A percentile compares a stretch with the other conserved stretches of the same genome.
Conservation (phyloP, 305 asterid genomes). For the Rubia balearica region DNA sequence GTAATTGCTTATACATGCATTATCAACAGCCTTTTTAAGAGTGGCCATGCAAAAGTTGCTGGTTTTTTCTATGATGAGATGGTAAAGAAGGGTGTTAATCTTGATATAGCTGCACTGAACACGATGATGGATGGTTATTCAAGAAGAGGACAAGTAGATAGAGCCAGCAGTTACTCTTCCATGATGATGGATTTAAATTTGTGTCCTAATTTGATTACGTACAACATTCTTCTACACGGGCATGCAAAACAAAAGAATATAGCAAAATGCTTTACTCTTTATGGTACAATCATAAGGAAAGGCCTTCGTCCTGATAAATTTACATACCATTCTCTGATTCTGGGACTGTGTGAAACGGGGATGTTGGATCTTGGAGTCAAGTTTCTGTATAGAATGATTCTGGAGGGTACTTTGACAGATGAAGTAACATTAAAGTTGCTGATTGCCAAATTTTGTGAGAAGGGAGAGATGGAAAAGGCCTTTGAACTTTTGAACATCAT, state of each 20-base stretch:
- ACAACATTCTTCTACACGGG: conserved; percentile 68
- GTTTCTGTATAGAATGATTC: conserved; percentile 55
- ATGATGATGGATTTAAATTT: conserved; percentile 30
- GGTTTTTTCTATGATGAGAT: conserved; percentile 48
- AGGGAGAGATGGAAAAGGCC: conserved; percentile 56
- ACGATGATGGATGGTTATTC: conserved; percentile 65
- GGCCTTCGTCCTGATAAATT: conserved; percentile 59
- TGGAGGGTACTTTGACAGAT: conserved; percentile 46
- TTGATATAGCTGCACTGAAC: conserved; percentile 56
- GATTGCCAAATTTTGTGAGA: conserved; percentile 39
- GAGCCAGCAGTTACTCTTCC: conserved; percentile 32
- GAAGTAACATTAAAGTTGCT: conserved; percentile 54
- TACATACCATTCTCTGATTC: conserved; percentile 57
- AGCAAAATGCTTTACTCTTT: conserved; percentile 40
- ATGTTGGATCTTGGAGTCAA: conserved; percentile 62
- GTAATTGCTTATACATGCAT: conserved; percentile 51
- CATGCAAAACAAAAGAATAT: conserved; percentile 41
- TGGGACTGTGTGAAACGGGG: conserved; percentile 50
- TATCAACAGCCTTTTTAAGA: conserved; percentile 58
- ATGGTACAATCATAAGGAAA: conserved; percentile 38
- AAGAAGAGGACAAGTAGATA: conserved; percentile 42
- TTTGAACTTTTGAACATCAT: conserved; percentile 51
- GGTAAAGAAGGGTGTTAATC: conserved; percentile 32
- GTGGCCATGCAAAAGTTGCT: conserved; percentile 58
- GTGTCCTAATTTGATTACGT: conserved; percentile 55